Percentiles rank a stretch among this genome's conserved stretches.
These are phyloP conservation scores for Boletales sp. DNA, from an alignment of 768 basidiomycete species.

Conservation along the genomic window DNA sequence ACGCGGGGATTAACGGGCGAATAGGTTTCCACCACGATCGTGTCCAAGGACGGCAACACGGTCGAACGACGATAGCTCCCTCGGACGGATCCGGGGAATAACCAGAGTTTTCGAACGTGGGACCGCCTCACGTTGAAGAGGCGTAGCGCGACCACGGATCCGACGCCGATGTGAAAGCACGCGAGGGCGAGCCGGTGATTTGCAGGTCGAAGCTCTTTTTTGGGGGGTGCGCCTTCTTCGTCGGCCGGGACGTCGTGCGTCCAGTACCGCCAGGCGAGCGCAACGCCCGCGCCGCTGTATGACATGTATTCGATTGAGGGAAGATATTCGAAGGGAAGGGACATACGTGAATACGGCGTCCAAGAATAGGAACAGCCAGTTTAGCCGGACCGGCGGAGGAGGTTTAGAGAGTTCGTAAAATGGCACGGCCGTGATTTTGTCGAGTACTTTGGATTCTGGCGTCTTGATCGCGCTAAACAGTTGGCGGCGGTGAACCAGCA, in stretches of 20 bases:
- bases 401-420: slow-evolving; percentile 24
- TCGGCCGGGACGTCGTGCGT: slow-evolving; percentile 16
- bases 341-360: slow-evolving; percentile 31
- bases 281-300: slow-evolving; percentile 23
- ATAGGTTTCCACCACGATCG: slow-evolving; percentile 24
- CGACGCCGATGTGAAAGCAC: slow-evolving; percentile 26
- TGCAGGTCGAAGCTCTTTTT: slow-evolving; percentile 25
- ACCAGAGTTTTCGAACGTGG: slow-evolving; percentile 30
- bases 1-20: slow-evolving; percentile 15
- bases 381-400: slow-evolving; percentile 19
- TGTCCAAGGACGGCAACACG: slow-evolving; percentile 21
- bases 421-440: slow-evolving; percentile 17
- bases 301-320: not conserved
- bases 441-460: slow-evolving; percentile 15
- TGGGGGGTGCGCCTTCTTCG: slow-evolving; percentile 11
- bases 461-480: slow-evolving; percentile 8
- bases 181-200: slow-evolving; percentile 29
- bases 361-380: slow-evolving; percentile 26
- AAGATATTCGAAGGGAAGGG: not conserved
- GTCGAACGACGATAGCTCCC: slow-evolving; percentile 18
- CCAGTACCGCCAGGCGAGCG: slow-evolving; percentile 28
- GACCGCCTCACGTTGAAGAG: slow-evolving; percentile 25
- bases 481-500: slow-evolving; percentile 5
- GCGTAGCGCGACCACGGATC: slow-evolving; percentile 25
- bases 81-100: slow-evolving; percentile 24